These are phyloP conservation scores for Bondarzewia mesenterica DNA, from an alignment of 1,284 basidiomycete genomes.

Conservation along the genomic window DNA sequence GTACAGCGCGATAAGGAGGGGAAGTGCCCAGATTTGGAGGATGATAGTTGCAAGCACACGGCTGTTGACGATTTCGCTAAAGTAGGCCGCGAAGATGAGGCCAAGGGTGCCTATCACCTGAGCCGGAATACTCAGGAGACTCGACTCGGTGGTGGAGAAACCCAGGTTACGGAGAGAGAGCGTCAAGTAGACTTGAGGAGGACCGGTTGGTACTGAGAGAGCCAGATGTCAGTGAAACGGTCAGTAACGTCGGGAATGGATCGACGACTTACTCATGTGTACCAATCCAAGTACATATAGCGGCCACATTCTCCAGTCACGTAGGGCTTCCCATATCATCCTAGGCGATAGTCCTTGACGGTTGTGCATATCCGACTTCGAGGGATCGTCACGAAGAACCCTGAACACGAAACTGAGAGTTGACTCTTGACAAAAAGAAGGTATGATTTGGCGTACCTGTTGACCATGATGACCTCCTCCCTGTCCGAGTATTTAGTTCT, in stretches of 20 bases:
- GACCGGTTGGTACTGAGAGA: slow-evolving; percentile 36
- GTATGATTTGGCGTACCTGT: slow-evolving; percentile 2
- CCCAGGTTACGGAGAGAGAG: slow-evolving; percentile 53
- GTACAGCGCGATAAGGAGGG: slow-evolving; percentile 49
- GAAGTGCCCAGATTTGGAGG: slow-evolving; percentile 56
- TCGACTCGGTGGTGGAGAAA: slow-evolving; percentile 53
- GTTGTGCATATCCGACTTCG: slow-evolving; percentile 75
- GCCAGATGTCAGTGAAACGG: slow-evolving; percentile 24
- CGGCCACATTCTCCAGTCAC: slow-evolving; percentile 67
- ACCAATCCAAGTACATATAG: slow-evolving; percentile 47
- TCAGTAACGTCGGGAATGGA: not conserved
- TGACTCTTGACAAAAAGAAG: slow-evolving; percentile 31
- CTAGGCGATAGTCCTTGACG: slow-evolving; percentile 54
- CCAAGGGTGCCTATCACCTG: slow-evolving; percentile 25
- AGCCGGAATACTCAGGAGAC: slow-evolving; percentile 52
- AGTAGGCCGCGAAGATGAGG: slow-evolving; percentile 39
- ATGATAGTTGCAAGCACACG: slow-evolving; percentile 44
- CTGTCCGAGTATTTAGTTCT: not conserved
- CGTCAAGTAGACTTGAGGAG: slow-evolving; percentile 52
- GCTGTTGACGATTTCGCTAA: slow-evolving; percentile 49
- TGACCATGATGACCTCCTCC: slow-evolving; percentile 11
- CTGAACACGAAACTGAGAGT: slow-evolving; percentile 45
- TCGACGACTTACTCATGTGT: slow-evolving; percentile 25
- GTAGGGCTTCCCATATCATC: slow-evolving; percentile 47
- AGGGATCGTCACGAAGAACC: slow-evolving; percentile 65